These are phyloP conservation scores for Venturia nashicola DNA, from an alignment of 2,329 filamentous ascomycete species.

Conservation along the genomic window DNA sequence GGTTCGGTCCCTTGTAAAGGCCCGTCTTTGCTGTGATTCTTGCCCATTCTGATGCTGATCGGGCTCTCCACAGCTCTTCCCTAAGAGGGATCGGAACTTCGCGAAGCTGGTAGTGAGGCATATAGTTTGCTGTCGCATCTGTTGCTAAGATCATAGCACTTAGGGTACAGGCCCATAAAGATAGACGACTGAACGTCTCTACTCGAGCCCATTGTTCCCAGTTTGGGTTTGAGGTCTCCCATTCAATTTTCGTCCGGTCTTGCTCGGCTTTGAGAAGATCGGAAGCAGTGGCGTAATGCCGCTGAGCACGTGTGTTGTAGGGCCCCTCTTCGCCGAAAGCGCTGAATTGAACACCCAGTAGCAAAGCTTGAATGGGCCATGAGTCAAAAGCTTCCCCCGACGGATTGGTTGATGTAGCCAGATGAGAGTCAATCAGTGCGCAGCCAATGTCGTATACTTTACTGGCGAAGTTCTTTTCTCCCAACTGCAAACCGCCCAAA, in stretches of 20 bases:
- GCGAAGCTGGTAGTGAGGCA: neutral
- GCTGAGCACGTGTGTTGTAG: neutral
- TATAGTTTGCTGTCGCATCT: neutral
- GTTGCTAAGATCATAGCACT: neutral
- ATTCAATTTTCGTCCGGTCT: neutral
- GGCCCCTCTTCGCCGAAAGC: neutral
- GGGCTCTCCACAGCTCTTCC: neutral
- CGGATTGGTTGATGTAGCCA: neutral
- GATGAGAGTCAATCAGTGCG: neutral
- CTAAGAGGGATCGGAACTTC: neutral
- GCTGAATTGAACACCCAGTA: neutral
- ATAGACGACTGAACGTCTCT: neutral
- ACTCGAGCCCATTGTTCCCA: conserved; percentile 1
- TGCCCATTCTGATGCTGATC: neutral
- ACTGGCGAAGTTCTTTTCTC: neutral
- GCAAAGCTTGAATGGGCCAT: neutral
- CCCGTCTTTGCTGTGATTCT: neutral
- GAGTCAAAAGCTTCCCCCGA: neutral
- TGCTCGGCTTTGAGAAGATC: neutral
- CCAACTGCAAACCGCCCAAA: neutral
- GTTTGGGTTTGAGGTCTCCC: neutral
- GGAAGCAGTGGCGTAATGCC: neutral
- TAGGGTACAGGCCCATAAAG: neutral
- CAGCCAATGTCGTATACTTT: neutral
- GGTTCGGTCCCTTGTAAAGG: neutral